Evolutionary conservation across 2,329 filamentous ascomycete genomes (phyloP).

Genomic region (Cladophialophora psammophila): DNA sequence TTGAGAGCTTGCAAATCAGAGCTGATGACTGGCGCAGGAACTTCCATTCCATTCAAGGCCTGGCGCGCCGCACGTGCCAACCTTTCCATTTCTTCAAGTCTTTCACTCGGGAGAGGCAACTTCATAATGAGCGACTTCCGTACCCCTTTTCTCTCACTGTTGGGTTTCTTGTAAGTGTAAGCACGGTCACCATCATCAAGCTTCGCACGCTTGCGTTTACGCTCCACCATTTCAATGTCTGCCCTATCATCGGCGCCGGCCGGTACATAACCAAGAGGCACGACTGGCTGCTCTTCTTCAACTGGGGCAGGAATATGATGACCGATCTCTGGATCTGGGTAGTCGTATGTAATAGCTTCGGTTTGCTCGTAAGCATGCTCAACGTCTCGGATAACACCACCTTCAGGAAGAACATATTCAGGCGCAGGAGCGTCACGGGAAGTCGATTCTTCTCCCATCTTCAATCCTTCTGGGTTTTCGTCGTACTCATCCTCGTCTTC

Average conservation of each 20-base stretch:
- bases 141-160: constrained; percentile 28
- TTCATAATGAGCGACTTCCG: constrained; percentile 41
- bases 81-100: constrained; percentile 36
- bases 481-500: constrained; percentile 39
- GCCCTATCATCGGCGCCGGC: constrained; percentile 25
- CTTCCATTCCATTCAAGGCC: constrained; percentile 32
- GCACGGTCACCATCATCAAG: constrained; percentile 39
- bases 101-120: constrained; percentile 38
- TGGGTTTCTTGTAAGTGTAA: constrained; percentile 29
- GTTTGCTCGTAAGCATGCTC: constrained; percentile 45
- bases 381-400: constrained; percentile 43
- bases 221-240: constrained; percentile 38
- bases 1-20: constrained; percentile 43
- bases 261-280: constrained; percentile 26
- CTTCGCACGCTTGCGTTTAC: constrained; percentile 42
- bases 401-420: constrained; percentile 42
- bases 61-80: constrained; percentile 28
- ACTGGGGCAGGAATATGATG: constrained; percentile 16
- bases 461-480: constrained; percentile 39
- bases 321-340: constrained; percentile 41
- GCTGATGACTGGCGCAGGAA: constrained; percentile 37
- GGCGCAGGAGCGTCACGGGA: constrained; percentile 18
- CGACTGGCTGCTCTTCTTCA: constrained; percentile 30
- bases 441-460: constrained; percentile 18
- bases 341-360: constrained; percentile 47